Conservation (phyloP, 2,329 filamentous ascomycete genomes). For the Orbilia ellipsospora region DNA sequence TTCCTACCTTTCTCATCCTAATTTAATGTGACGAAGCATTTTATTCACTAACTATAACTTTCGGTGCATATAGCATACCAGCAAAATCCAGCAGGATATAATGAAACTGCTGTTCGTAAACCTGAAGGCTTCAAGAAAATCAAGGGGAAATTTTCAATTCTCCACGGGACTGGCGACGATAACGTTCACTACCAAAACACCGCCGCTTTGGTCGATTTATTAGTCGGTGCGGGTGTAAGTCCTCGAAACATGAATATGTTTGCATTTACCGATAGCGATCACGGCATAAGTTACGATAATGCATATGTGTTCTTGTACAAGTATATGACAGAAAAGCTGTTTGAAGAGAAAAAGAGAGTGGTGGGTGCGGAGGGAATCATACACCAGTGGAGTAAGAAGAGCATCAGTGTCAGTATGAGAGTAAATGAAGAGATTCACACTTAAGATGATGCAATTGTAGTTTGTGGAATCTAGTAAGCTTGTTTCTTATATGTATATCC, state of each 20-base stretch:
- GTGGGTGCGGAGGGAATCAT: constrained; percentile 60
- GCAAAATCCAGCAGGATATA: constrained; percentile 71
- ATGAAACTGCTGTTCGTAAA: constrained; percentile 70
- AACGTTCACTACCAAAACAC: constrained; percentile 78
- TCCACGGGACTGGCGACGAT: constrained; percentile 76
- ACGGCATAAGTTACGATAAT: constrained; percentile 71
- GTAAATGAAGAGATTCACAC: not conserved
- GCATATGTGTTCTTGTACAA: constrained; percentile 71
- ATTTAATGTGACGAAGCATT: not conserved
- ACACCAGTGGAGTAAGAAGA: constrained; percentile 66
- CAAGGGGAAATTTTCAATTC: constrained; percentile 70
- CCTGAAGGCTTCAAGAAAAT: constrained; percentile 72
- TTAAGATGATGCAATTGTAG: not conserved
- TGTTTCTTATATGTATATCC: not conserved
- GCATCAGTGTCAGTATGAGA: not conserved
- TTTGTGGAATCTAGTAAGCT: not conserved
- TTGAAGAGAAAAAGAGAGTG: constrained; percentile 70
- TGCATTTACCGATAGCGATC: constrained; percentile 74
- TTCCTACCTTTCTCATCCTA: not conserved
- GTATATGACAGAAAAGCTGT: constrained; percentile 71
- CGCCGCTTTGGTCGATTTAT: constrained; percentile 71
- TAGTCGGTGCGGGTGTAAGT: constrained; percentile 71
- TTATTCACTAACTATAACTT: not conserved
- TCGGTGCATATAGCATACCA: constrained; percentile 60
- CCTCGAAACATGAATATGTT: constrained; percentile 73